A percentile compares a stretch with the other conserved stretches of the same genome.
Conservation (phyloP, 441 rosid genomes). For the Corymbia citriodora region DNA sequence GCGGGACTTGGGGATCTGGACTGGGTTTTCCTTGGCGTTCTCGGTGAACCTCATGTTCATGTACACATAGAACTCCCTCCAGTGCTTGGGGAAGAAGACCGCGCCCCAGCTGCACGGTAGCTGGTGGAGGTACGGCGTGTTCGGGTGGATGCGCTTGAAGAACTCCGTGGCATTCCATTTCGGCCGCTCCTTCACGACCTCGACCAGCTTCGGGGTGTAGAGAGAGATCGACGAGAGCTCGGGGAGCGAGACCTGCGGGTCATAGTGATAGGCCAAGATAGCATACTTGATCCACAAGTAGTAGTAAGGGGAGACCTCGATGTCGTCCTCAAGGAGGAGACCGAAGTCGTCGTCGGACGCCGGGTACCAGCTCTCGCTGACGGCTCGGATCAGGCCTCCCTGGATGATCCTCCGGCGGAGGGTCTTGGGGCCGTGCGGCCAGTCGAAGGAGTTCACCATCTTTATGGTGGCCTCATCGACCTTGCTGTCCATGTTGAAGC, state of each 20-base stretch:
- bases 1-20: slow-evolving; percentile 89
- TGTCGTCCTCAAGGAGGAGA: slow-evolving; percentile 87
- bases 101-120: slow-evolving; percentile 99
- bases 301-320: slow-evolving; percentile 93
- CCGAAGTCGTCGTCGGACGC: slow-evolving; percentile 86
- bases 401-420: slow-evolving; percentile 92
- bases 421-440: slow-evolving; percentile 94
- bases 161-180: slow-evolving; percentile 88
- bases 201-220: slow-evolving; percentile 83
- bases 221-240: slow-evolving; percentile 88
- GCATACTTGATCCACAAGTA: slow-evolving; percentile 93
- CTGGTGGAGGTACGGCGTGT: slow-evolving; percentile 95
- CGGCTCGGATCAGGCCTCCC: slow-evolving; percentile 97
- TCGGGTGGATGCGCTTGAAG: slow-evolving; percentile 76
- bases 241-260: slow-evolving; percentile 78
- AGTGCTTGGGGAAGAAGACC: slow-evolving; percentile 96
- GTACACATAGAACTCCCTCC: slow-evolving; percentile 97
- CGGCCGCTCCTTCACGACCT: slow-evolving; percentile 93
- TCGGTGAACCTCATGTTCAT: slow-evolving; percentile 98
- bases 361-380: slow-evolving; percentile 99
- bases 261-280: slow-evolving; percentile 86
- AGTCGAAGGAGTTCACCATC: slow-evolving; percentile 59
- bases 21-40: slow-evolving; percentile 79
- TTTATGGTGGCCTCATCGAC: slow-evolving; percentile 83
- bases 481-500: slow-evolving; percentile 92